Evolutionary conservation across 768 basidiomycete species (phyloP), one percentile per base, ranked within the genome.

Genomic region (Butyriboletus loyo): DNA sequence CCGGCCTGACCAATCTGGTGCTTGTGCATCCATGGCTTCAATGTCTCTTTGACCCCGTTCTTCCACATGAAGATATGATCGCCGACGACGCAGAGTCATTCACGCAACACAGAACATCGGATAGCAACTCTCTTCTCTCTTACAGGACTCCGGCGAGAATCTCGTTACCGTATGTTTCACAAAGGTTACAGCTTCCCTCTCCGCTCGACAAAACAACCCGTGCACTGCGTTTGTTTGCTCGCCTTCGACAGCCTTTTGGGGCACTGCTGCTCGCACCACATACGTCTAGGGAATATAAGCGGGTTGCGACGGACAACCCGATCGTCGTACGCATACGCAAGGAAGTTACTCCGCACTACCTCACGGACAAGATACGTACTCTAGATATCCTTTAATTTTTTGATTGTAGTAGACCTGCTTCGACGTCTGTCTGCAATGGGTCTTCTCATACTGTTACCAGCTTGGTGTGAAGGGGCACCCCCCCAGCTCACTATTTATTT

Each of bases 21-120:
- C 60, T 61, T 32, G 60, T 61, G 19, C 60, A 58, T 38, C 60
- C 60, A 17, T 61, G 60, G 60, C 28, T 62, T 2, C 51, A 54
- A 21, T 35, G 11, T 19, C 60, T 60, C 28, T 41, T 48, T 4
- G 59, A 60, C 28, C 55, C 60, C 9, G 21, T 60, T 36, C 58
- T 56, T 39, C 58, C 53, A 4, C 58, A 59, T 35, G 58, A 59
- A 51, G 58, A 59, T 9, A 59, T 60, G 58, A 51, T 60, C 30
- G 58, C 52, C 3, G 39, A 46, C 17, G 58, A 59, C 39, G 30
- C 19, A 1, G 50, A 60, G 17, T 32, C 49, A 3, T 38, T 58
- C 17, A 10, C 43, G 6, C 13, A 25, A 9, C 45, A 48, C 3
- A 21, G 17, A 27, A 37, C 21, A 13, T n/a, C 24, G 21, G 42